Conservation (phyloP, 805 yeast genomes). For the Metschnikowia proteae region DNA sequence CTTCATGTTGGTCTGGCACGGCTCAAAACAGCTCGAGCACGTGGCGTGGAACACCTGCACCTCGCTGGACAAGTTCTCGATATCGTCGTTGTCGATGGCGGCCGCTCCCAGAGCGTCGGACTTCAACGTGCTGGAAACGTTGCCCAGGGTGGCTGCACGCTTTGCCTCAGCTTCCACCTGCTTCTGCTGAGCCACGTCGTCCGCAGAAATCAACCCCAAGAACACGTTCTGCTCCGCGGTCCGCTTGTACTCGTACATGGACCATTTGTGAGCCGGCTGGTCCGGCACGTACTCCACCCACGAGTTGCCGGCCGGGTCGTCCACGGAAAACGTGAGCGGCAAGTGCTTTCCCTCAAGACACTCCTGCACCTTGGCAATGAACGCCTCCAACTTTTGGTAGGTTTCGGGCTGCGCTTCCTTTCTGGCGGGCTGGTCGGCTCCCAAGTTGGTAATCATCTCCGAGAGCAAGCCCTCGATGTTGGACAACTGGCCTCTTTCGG, state of each 20-base stretch:
- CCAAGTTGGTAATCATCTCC: constrained; percentile 81
- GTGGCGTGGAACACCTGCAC: constrained; percentile 91
- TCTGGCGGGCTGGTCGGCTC: constrained; percentile 78
- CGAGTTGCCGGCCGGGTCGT: constrained; percentile 96
- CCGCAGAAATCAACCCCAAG: constrained; percentile 75
- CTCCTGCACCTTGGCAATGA: constrained; percentile 57
- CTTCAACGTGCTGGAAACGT: constrained; percentile 24
- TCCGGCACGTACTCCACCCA: constrained; percentile 90
- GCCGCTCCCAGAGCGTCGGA: constrained; percentile 6
- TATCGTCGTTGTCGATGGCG: constrained; percentile 62
- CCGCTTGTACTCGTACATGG: constrained; percentile 74
- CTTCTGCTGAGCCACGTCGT: constrained; percentile 49
- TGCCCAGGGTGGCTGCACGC: constrained; percentile 37
- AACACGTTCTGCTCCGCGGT: constrained; percentile 84
- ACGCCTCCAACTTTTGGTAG: constrained; percentile 68
- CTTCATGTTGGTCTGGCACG: constrained; percentile 94
- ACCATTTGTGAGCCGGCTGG: constrained; percentile 87
- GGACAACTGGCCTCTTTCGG: constrained; percentile 89
- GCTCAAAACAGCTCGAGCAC: constrained; percentile 82
- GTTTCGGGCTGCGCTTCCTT: constrained; percentile 69
- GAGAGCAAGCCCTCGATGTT: constrained; percentile 84
- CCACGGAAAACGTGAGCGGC: constrained; percentile 75
- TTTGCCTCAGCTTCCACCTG: constrained; percentile 48
- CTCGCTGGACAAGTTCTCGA: constrained; percentile 82
- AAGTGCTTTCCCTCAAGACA: constrained; percentile 65